These are phyloP conservation scores for Pseudogymnoascus sp. DNA, from an alignment of 2,329 filamentous ascomycete genomes.

Conservation along the genomic window DNA sequence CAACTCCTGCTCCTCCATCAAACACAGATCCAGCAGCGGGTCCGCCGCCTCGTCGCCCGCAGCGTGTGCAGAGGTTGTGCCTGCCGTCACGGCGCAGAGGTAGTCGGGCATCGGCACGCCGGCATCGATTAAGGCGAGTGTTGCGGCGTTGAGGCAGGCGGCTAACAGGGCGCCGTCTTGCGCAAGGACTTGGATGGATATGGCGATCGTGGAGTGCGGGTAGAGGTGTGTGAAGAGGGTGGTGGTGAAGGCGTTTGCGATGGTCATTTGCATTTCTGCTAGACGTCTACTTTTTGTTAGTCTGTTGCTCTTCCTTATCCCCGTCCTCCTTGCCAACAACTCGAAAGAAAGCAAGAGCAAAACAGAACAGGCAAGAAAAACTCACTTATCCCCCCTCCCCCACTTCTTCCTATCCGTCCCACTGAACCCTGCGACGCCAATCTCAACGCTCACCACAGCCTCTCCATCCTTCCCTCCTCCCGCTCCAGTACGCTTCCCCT, in stretches of 20 bases:
- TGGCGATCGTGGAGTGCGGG: slow-evolving; percentile 73
- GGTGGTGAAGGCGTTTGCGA: slow-evolving; percentile 66
- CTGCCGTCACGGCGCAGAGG: slow-evolving; percentile 78
- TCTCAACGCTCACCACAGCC: slow-evolving; percentile 68
- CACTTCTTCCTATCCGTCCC: slow-evolving; percentile 75
- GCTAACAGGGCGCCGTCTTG: slow-evolving; percentile 87
- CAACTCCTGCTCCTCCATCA: slow-evolving; percentile 74
- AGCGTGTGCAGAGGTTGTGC: slow-evolving; percentile 60
- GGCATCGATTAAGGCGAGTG: slow-evolving; percentile 85
- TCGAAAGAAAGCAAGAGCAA: not conserved
- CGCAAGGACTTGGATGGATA: slow-evolving; percentile 78
- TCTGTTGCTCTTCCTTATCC: not conserved
- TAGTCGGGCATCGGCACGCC: slow-evolving; percentile 94
- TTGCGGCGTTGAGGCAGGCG: slow-evolving; percentile 82
- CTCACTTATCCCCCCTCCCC: slow-evolving; percentile 69
- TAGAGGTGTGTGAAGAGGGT: slow-evolving; percentile 81
- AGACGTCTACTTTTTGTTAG: slow-evolving; percentile 49
- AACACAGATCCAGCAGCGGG: slow-evolving; percentile 71
- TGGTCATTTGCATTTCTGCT: slow-evolving; percentile 69
- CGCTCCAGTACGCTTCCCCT: slow-evolving; percentile 47
- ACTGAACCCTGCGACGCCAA: slow-evolving; percentile 80
- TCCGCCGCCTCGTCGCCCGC: slow-evolving; percentile 61
- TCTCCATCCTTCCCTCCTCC: slow-evolving; percentile 33
- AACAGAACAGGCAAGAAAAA: slow-evolving; percentile 17
- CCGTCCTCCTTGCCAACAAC: not conserved